A percentile compares a stretch with the other conserved stretches of the same genome.
These are phyloP conservation scores for Trichosporon sp. DNA, from an alignment of 1,284 basidiomycete genomes.

Conservation along the genomic window DNA sequence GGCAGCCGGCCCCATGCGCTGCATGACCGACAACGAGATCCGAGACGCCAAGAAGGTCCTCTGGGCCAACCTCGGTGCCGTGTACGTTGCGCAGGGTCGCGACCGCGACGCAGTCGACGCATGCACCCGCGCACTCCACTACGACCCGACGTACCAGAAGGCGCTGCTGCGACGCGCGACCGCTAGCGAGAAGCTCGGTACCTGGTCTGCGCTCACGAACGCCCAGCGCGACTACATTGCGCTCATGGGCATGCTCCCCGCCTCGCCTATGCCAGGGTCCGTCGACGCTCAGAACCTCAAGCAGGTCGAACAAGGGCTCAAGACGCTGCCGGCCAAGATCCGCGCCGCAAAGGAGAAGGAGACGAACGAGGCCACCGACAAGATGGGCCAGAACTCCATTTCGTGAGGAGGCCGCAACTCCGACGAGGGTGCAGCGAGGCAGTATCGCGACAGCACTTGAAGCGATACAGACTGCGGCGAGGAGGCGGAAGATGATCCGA, in stretches of 20 bases:
- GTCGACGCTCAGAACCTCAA: slow-evolving; percentile 5
- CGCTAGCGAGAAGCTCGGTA: slow-evolving; percentile 71
- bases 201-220: slow-evolving; percentile 73
- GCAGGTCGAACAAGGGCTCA: slow-evolving; percentile 7
- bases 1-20: slow-evolving; percentile 15
- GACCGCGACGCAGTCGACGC: slow-evolving; percentile 50
- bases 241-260: slow-evolving; percentile 13
- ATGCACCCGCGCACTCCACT: slow-evolving; percentile 59
- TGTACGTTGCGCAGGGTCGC: slow-evolving; percentile 21
- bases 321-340: slow-evolving; percentile 12
- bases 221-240: slow-evolving; percentile 53
- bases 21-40: slow-evolving; percentile 28
- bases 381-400: slow-evolving; percentile 4
- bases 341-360: slow-evolving; percentile 4
- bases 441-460: too few relatives aligned
- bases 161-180: slow-evolving; percentile 78
- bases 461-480: neutral
- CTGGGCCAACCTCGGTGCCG: slow-evolving; percentile 43
- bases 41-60: slow-evolving; percentile 34
- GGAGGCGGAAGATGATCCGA: neutral
- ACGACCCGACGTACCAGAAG: slow-evolving; percentile 80
- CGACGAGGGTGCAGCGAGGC: neutral
- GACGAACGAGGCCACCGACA: slow-evolving; percentile 9
- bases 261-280: neutral
- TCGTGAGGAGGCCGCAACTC: neutral